Percentiles rank a stretch among this genome's conserved stretches.
These are phyloP conservation scores for Leccinum longicurvipes DNA, from an alignment of 768 basidiomycete species.

Conservation along the genomic window DNA sequence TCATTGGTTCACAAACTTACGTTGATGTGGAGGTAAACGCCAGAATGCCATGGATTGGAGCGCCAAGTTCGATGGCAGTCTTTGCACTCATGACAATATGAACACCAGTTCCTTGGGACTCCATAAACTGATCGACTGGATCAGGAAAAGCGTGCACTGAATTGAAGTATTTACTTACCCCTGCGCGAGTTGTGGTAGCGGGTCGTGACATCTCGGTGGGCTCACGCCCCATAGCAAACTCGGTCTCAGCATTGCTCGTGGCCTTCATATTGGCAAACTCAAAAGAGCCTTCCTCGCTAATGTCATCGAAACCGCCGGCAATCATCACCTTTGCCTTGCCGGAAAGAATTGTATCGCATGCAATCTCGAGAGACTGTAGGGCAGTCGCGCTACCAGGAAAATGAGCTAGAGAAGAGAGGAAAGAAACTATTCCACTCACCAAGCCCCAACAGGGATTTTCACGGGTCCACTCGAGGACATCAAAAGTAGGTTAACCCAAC, in stretches of 20 bases:
- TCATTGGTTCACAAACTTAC: slow-evolving; percentile 43
- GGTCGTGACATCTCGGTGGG: slow-evolving; percentile 99
- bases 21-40: slow-evolving; percentile 96
- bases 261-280: slow-evolving; percentile 99
- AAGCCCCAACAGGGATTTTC: slow-evolving; percentile 99
- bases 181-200: slow-evolving; percentile 92
- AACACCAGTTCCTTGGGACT: slow-evolving; percentile 93
- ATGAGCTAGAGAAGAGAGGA: slow-evolving; percentile 1
- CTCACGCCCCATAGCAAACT: slow-evolving; percentile 98
- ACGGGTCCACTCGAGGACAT: slow-evolving; percentile 96
- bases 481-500: slow-evolving; percentile 94
- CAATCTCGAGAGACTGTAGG: slow-evolving; percentile 96
- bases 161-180: slow-evolving; percentile 48
- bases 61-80: slow-evolving; percentile 92
- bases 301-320: slow-evolving; percentile 96
- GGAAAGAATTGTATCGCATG: slow-evolving; percentile 89
- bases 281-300: slow-evolving; percentile 96
- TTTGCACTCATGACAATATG: slow-evolving; percentile 97
- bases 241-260: slow-evolving; percentile 93
- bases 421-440: slow-evolving; percentile 46
- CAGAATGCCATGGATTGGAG: slow-evolving; percentile 89
- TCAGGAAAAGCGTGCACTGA: not conserved
- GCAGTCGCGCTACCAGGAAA: slow-evolving; percentile 74
- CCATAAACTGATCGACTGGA: slow-evolving; percentile 72
- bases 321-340: slow-evolving; percentile 99